Evolutionary conservation across 441 rosid species (phyloP).

Genomic region (Croton setiger): DNA sequence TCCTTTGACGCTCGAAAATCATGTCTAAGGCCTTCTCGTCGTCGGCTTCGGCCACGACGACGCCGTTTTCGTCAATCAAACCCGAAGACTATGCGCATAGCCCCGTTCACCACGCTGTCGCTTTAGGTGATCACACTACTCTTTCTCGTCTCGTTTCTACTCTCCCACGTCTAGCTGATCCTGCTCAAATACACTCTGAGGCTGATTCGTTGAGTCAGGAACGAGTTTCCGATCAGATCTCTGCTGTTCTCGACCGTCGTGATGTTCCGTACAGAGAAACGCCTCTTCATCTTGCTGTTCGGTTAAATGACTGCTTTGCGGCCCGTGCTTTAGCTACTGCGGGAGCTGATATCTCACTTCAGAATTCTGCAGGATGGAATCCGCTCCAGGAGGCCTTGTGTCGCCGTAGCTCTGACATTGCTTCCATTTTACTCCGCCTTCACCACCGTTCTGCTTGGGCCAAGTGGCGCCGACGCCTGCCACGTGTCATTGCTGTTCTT

Average conservation of each 20-base stretch:
- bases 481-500: constrained; percentile 59
- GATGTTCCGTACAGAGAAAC: constrained; percentile 82
- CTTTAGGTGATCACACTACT: constrained; percentile 55
- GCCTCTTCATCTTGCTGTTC: constrained; percentile 83
- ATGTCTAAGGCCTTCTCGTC: constrained; percentile 23
- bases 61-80: constrained; percentile 41
- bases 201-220: constrained; percentile 59
- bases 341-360: constrained; percentile 73
- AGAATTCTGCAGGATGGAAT: constrained; percentile 77
- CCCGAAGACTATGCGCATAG: constrained; percentile 71
- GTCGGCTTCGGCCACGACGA: constrained; percentile 19
- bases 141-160: constrained; percentile 55
- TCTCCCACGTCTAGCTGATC: constrained; percentile 65
- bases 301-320: constrained; percentile 54
- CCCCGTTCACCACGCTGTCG: constrained; percentile 76
- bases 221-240: constrained; percentile 55
- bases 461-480: constrained; percentile 89
- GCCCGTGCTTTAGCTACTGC: constrained; percentile 50
- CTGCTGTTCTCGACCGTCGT: constrained; percentile 68
- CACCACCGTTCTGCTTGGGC: constrained; percentile 77
- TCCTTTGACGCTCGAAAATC: not conserved
- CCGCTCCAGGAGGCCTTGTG: constrained; percentile 81
- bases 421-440: constrained; percentile 44
- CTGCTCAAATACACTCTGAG: constrained; percentile 54
- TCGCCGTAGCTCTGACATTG: constrained; percentile 58